A percentile compares a stretch with the other conserved stretches of the same genome.
These are phyloP conservation scores for Candida sanyiensis DNA, from an alignment of 805 yeast genomes.

Conservation along the genomic window DNA sequence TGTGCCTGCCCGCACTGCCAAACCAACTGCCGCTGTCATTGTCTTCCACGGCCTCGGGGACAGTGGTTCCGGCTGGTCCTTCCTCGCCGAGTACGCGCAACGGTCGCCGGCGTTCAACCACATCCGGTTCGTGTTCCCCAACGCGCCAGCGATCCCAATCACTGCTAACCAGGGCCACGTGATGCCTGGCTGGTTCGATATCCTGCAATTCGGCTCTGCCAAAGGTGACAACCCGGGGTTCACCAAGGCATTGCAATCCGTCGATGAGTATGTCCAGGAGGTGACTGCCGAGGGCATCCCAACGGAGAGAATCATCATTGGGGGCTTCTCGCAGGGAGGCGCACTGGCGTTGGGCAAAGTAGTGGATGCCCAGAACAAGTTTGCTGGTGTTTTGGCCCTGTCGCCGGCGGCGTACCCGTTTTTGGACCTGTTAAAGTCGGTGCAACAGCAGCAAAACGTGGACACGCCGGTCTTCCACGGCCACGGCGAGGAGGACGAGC, in stretches of 20 bases:
- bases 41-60: slow-evolving; percentile 92
- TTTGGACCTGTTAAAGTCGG: slow-evolving; percentile 14
- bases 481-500: slow-evolving; percentile 77
- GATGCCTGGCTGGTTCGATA: slow-evolving; percentile 89
- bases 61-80: slow-evolving; percentile 83
- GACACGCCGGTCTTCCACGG: slow-evolving; percentile 80
- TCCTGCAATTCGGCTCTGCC: slow-evolving; percentile 45
- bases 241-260: slow-evolving; percentile 40
- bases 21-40: slow-evolving; percentile 61
- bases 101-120: slow-evolving; percentile 41
- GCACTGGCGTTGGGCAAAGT: slow-evolving; percentile 65
- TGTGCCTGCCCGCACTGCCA: slow-evolving; percentile 27
- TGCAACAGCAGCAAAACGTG: slow-evolving; percentile 37
- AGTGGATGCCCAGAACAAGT: slow-evolving; percentile 46
- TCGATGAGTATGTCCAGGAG: slow-evolving; percentile 44
- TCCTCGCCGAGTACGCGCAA: slow-evolving; percentile 62
- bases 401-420: slow-evolving; percentile 60
- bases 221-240: slow-evolving; percentile 43
- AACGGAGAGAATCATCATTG: slow-evolving; percentile 69
- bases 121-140: slow-evolving; percentile 79
- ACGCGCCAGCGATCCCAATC: slow-evolving; percentile 73
- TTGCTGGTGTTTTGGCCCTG: slow-evolving; percentile 73
- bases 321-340: slow-evolving; percentile 96
- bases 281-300: slow-evolving; percentile 47
- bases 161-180: slow-evolving; percentile 57